phyloP scores from a whole-genome alignment of 768 basidiomycete genomes.

The Suillus bovinus region DNA sequence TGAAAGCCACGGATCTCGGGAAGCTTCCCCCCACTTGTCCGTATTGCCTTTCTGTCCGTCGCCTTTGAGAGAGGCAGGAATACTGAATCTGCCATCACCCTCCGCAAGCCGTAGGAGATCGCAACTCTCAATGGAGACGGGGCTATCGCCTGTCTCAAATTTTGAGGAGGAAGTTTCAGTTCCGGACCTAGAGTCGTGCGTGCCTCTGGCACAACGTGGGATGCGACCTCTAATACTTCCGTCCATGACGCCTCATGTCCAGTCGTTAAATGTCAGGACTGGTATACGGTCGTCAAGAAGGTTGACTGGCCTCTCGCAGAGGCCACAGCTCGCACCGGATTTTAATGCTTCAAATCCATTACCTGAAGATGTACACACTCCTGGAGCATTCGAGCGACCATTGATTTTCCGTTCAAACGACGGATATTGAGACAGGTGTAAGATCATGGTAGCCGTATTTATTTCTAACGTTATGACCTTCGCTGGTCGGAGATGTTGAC shows the following conservation, averaged over 20 bases:
- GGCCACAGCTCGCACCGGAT: slow-evolving; percentile 24
- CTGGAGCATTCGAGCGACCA: slow-evolving; percentile 40
- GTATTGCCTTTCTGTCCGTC: neutral
- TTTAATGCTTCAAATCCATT: slow-evolving; percentile 32
- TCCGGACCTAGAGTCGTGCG: neutral
- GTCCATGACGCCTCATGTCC: slow-evolving; percentile 19
- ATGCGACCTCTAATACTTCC: slow-evolving; percentile 12
- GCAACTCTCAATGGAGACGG: slow-evolving; percentile 1
- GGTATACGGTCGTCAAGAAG: slow-evolving; percentile 28
- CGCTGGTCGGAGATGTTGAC: slow-evolving; percentile 10
- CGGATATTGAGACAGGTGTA: slow-evolving; percentile 11
- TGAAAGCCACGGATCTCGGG: neutral
- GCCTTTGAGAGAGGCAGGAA: neutral
- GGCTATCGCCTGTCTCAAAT: neutral
- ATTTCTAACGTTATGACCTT: slow-evolving; percentile 1
- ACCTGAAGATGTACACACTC: slow-evolving; percentile 17
- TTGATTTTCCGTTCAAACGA: slow-evolving; percentile 20
- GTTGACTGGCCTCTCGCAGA: slow-evolving; percentile 22
- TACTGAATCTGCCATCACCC: slow-evolving; percentile 2
- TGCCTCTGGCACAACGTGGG: neutral
- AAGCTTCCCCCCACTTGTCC: slow-evolving; percentile 5
- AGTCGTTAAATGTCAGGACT: slow-evolving; percentile 1
- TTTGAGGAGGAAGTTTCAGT: slow-evolving; percentile 6
- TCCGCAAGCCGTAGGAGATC: neutral
- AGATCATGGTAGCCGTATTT: slow-evolving; percentile 17